Percentiles rank a stretch among this genome's conserved stretches.
Evolutionary conservation across 78 protist species (phyloP).

Genomic region (Dictyostelium purpureum): DNA sequence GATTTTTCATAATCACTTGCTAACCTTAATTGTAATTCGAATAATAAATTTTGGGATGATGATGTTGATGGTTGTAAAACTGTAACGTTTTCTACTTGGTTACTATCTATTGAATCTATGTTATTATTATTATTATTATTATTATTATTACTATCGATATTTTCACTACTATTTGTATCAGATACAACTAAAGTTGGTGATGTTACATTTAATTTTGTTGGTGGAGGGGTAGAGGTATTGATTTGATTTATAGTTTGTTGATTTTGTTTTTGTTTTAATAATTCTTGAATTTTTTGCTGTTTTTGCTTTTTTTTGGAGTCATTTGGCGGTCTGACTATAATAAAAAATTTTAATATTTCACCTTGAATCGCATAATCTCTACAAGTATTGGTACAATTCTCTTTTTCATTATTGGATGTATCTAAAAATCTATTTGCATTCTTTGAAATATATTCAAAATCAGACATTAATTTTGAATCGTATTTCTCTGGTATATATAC

Average conservation of each 20-base stretch:
- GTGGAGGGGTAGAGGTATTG: constrained; percentile 6
- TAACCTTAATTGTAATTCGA: constrained; percentile 42
- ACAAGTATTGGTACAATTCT: too few species aligned
- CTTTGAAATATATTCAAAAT: constrained; percentile 29
- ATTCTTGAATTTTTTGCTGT: constrained; percentile 5
- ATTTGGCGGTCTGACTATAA: constrained; percentile 51
- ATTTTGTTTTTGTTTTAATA: not conserved
- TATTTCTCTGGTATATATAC: constrained; percentile 30
- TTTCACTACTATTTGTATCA: not conserved
- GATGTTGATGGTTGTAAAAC: constrained; percentile 37
- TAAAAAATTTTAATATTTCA: constrained; percentile 48
- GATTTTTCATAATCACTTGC: constrained; percentile 18
- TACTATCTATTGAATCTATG: not conserved
- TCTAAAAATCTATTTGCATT: constrained; percentile 30
- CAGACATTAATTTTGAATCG: constrained; percentile 22
- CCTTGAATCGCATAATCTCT: constrained; percentile 64
- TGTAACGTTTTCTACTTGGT: not conserved
- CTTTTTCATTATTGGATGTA: not conserved
- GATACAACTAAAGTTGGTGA: not conserved
- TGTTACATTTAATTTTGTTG: not conserved
- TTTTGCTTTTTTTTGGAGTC: not conserved
- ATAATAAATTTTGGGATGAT: constrained; percentile 55
- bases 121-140: not conserved
- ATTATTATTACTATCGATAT: not conserved
- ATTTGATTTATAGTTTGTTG: not conserved